A percentile compares a stretch with the other conserved stretches of the same genome.
Evolutionary conservation across 768 basidiomycete species (phyloP).

Genomic region (Daedaleopsis sinensis): DNA sequence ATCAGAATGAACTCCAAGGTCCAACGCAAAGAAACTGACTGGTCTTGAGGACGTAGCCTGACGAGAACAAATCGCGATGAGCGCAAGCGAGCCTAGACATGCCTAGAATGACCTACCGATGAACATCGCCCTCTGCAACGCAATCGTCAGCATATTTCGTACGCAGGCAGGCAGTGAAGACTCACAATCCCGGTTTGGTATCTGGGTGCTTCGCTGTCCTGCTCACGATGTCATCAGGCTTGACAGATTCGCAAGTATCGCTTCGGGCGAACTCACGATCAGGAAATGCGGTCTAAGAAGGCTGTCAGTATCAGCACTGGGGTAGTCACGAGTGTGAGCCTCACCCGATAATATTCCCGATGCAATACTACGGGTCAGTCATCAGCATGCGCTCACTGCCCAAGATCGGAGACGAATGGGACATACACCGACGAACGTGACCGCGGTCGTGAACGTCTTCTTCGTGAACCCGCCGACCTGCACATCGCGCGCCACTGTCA

Average conservation of each 20-base stretch:
- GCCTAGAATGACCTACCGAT: slow-evolving; percentile 6
- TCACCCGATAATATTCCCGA: slow-evolving; percentile 24
- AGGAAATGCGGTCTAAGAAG: slow-evolving; percentile 17
- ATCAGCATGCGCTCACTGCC: no score
- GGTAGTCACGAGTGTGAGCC: neutral
- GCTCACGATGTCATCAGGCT: neutral
- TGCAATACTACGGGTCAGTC: slow-evolving; percentile 10
- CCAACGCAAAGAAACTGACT: neutral
- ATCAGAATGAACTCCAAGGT: neutral
- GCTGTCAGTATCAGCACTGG: neutral
- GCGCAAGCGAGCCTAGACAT: neutral
- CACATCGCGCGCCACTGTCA: neutral
- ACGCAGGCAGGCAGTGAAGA: neutral
- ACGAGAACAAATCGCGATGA: neutral
- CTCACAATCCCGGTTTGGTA: slow-evolving; percentile 20
- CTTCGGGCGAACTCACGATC: slow-evolving; percentile 3
- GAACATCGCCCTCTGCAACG: slow-evolving; percentile 20
- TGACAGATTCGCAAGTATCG: no score
- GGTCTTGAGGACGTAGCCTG: slow-evolving; percentile 24
- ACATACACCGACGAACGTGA: slow-evolving; percentile 32
- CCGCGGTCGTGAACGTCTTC: slow-evolving; percentile 31
- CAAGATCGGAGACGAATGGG: neutral
- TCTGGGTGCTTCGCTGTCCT: slow-evolving; percentile 21
- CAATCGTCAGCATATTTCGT: neutral
- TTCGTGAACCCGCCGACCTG: slow-evolving; percentile 35